Evolutionary conservation across 139 green algal species (phyloP).

Genomic region (Dunaliella primolecta): DNA sequence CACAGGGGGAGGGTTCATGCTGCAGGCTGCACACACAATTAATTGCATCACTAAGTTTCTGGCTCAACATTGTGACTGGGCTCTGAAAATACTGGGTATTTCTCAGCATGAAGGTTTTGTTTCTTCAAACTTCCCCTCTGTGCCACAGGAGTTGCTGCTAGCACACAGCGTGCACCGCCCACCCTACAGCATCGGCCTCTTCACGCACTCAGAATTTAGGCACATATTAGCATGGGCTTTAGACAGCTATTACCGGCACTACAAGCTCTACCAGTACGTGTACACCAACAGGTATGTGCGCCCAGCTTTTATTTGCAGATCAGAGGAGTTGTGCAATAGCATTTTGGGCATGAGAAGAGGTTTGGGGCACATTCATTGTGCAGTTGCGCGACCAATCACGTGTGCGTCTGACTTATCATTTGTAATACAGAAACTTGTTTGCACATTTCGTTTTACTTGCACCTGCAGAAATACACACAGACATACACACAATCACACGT

Average conservation of each 20-base stretch:
- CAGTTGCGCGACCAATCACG: not conserved
- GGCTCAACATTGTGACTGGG: too few relatives aligned
- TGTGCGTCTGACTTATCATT: not conserved
- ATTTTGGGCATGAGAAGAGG: not conserved
- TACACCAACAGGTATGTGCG: conserved; percentile 53
- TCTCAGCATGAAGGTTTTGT: too few relatives aligned
- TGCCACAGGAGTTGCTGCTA: conserved; percentile 31
- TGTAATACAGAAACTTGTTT: not conserved
- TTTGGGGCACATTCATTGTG: not conserved
- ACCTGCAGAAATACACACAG: not conserved
- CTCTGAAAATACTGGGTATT: too few relatives aligned
- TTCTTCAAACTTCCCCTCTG: too few relatives aligned
- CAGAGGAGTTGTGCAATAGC: not conserved
- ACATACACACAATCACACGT: not conserved
- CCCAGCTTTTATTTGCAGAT: not conserved
- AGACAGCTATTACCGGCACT: conserved; percentile 67
- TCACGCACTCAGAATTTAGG: conserved; percentile 48
- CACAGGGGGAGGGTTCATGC: too few relatives aligned
- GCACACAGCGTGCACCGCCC: conserved; percentile 62
- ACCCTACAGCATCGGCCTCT: conserved; percentile 65
- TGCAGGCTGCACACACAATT: too few relatives aligned
- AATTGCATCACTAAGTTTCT: too few relatives aligned
- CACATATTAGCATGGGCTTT: conserved; percentile 56
- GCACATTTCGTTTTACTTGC: not conserved
- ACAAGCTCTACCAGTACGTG: conserved; percentile 72